These are phyloP conservation scores for Erodium moschatum DNA, from an alignment of 441 rosid genomes.

Conservation along the genomic window DNA sequence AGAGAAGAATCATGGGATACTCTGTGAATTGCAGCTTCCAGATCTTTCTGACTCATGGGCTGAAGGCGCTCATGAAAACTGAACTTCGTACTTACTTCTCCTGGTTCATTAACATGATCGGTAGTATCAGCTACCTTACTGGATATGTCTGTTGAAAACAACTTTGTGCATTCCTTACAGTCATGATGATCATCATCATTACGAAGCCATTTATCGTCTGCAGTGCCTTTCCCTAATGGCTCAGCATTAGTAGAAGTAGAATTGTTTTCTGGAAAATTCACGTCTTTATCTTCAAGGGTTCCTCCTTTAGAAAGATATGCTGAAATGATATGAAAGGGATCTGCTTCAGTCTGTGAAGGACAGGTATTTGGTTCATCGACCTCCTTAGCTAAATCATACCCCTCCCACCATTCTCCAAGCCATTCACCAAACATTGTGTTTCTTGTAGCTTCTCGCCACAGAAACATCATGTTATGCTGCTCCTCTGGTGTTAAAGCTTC, in stretches of 20 bases:
- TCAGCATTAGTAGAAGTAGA: constrained; percentile 20
- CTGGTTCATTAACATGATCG: constrained; percentile 17
- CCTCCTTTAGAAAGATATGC: constrained; percentile 40
- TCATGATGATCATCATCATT: constrained; percentile 24
- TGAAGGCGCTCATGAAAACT: constrained; percentile 30
- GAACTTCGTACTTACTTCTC: constrained; percentile 25
- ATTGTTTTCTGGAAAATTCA: constrained; percentile 20
- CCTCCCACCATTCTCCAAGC: constrained; percentile 81
- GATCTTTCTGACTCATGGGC: constrained; percentile 46
- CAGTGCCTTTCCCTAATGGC: constrained; percentile 21
- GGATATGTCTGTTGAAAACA: constrained; percentile 25
- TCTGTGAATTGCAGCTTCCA: constrained; percentile 52
- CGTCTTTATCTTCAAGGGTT: constrained; percentile 15
- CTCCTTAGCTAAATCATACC: constrained; percentile 29
- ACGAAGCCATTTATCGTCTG: constrained; percentile 23
- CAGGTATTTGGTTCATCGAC: constrained; percentile 26
- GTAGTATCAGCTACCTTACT: constrained; percentile 23
- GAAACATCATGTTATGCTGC: constrained; percentile 44
- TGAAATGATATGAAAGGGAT: constrained; percentile 58
- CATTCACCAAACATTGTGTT: constrained; percentile 80
- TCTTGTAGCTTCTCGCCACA: constrained; percentile 58
- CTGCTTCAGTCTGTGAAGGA: constrained; percentile 25
- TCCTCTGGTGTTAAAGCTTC: constrained; percentile 52
- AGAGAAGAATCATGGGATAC: constrained; percentile 66
- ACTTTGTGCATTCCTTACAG: constrained; percentile 27